Base-by-base conservation (phyloP, 352 stramenopile genomes). In the Globisporangium polare region DNA sequence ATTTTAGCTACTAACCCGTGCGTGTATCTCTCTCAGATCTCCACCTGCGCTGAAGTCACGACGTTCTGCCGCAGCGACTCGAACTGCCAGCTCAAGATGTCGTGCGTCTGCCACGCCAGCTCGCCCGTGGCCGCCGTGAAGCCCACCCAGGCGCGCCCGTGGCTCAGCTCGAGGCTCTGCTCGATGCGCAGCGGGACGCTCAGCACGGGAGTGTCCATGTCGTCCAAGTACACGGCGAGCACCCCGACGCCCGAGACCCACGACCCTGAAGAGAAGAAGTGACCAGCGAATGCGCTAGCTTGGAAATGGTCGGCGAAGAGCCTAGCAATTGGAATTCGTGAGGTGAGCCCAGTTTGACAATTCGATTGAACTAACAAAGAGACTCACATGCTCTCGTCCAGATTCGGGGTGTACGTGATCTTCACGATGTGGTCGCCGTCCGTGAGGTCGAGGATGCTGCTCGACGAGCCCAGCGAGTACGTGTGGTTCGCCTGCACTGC, bases 111-210 rank as follows among this genome's bases (percentile, higher is more conserved):
- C 76, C 83, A 98, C 27, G 86, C 83, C 0, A 69, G 72, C 49
- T 66, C 73, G 5, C 90, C 90, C 0, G 94, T 98, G 29, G 89
- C 78, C 2, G 87, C 89, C 1, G 94, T 97, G 65, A 98, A 97
- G n/a, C 94, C 94, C 0, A 98, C 88, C 72, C 78, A 98, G 3
- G 89, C 86, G 2, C 91, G 80, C 10, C 82, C 82, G 46, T 96
- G 92, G 46, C 85, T 75, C 9, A 98, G 75, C 51, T 87, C 71
- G 39, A 98, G 58, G 5, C 77, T 89, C 24, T 72, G 67, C 45
- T 94, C 88, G 10, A 98, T 62, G 51, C 96, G 90, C 20, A 98
- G 54, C 24, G 90, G 89, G 13, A 97, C 88, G 10, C 73, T 82
- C 17, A 98, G 63, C 12, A 83, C 77, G 2, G 84, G 89, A 20